Percentiles rank a stretch among this genome's conserved stretches.
Conservation (phyloP, 441 rosid species). For the Gossypium trilobum region DNA sequence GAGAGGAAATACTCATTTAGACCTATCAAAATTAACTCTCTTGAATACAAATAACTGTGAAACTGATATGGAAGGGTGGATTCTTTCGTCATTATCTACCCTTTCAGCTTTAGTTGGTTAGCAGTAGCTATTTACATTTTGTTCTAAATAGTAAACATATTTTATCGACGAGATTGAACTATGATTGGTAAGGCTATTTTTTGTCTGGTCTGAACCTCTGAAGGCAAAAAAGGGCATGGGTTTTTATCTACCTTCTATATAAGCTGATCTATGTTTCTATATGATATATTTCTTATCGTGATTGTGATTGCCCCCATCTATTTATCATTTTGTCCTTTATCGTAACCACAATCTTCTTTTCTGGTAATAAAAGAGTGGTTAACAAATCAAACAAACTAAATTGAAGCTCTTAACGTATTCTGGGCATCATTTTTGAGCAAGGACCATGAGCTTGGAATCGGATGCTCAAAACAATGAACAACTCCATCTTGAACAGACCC, state of each 20-base stretch:
- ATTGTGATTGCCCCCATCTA: conserved; percentile 9
- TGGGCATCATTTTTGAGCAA: no score
- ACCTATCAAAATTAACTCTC: not conserved
- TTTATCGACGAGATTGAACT: not conserved
- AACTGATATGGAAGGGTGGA: not conserved
- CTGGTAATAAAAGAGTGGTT: no score
- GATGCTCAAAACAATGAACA: no score
- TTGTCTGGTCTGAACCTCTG: conserved; percentile 9
- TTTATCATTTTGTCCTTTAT: not conserved
- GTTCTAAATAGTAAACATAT: not conserved
- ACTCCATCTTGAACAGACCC: no score
- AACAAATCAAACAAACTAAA: no score
- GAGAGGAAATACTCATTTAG: not conserved
- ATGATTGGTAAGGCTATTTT: conserved; percentile 7
- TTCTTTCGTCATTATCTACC: not conserved
- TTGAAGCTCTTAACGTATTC: no score
- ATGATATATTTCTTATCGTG: not conserved
- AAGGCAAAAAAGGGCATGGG: not conserved
- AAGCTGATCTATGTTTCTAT: not conserved
- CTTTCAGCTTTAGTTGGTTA: not conserved
- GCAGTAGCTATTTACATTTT: not conserved
- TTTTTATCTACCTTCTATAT: not conserved
- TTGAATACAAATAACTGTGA: not conserved
- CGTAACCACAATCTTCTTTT: not conserved
- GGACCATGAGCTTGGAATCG: no score